These are phyloP conservation scores for Quercus phellos DNA, from an alignment of 331 rosid species.

Conservation along the genomic window DNA sequence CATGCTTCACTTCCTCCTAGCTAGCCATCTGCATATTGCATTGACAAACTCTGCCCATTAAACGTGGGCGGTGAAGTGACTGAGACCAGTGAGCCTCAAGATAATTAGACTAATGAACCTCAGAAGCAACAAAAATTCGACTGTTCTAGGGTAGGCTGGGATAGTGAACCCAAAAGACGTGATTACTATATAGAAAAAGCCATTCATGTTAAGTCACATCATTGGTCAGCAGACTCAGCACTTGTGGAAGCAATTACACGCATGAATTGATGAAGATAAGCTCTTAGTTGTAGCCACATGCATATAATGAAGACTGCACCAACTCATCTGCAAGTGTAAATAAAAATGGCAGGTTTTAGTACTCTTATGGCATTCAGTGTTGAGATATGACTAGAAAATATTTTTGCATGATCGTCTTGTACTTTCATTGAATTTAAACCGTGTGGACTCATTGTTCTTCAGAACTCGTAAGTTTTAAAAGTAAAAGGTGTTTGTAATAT, in stretches of 20 bases:
- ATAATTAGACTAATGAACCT: background rate
- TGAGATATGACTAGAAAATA: too few species aligned
- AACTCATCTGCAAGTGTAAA: background rate
- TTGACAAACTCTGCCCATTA: too few species aligned
- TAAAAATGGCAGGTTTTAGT: background rate
- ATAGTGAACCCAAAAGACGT: background rate
- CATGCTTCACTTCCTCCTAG: too few species aligned
- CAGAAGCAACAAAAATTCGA: background rate
- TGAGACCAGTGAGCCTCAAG: background rate
- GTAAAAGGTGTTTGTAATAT: background rate
- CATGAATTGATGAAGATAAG: background rate
- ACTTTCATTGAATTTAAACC: background rate
- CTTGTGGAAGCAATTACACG: background rate
- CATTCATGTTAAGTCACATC: background rate
- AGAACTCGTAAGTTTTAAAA: background rate
- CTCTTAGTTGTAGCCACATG: background rate
- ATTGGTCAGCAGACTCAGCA: background rate
- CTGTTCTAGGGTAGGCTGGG: too few species aligned
- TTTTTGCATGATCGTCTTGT: background rate
- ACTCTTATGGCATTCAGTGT: background rate
- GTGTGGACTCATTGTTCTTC: background rate
- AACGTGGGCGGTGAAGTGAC: too few species aligned
- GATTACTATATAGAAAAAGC: background rate
- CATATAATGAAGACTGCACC: background rate
- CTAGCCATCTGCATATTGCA: too few species aligned